Evolutionary conservation across 768 basidiomycete species (phyloP).

Genomic region (Cyclocybe aegerita): DNA sequence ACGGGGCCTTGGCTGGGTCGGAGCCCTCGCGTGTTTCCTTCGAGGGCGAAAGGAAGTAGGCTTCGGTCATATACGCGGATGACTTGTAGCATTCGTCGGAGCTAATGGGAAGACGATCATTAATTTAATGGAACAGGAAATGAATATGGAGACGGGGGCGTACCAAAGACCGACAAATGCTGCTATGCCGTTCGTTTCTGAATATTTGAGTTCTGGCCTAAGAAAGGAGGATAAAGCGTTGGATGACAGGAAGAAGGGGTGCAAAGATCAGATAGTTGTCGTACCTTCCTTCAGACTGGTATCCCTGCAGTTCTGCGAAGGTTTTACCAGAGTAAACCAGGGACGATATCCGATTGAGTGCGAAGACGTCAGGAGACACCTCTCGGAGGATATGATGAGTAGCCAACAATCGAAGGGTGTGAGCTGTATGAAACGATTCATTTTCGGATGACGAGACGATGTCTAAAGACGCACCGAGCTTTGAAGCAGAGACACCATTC

Average conservation of each 20-base stretch:
- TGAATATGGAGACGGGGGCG: constrained; percentile 17
- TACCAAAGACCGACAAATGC: constrained; percentile 73
- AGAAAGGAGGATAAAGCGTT: background rate
- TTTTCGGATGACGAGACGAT: background rate
- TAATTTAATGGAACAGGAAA: background rate
- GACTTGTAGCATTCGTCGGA: constrained; percentile 79
- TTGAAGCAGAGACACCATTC: constrained; percentile 44
- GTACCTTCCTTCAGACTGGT: constrained; percentile 40
- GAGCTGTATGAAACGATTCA: constrained; percentile 41
- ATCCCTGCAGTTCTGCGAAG: constrained; percentile 42
- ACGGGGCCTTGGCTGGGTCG: constrained; percentile 59
- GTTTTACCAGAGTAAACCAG: constrained; percentile 67
- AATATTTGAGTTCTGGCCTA: constrained; percentile 67
- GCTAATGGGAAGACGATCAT: constrained; percentile 31
- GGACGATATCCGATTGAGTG: constrained; percentile 68
- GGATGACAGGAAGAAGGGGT: background rate
- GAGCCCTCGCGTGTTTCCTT: constrained; percentile 30
- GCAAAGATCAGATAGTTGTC: constrained; percentile 5
- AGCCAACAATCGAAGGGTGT: constrained; percentile 72
- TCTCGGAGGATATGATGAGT: constrained; percentile 78
- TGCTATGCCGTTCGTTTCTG: constrained; percentile 61
- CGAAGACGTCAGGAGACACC: constrained; percentile 67
- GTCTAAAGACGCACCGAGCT: constrained; percentile 42
- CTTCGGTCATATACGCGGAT: constrained; percentile 73
- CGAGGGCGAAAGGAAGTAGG: constrained; percentile 44